phyloP scores from a whole-genome alignment of 495 filamentous ascomycete species.

The Entonaema liquescens region DNA sequence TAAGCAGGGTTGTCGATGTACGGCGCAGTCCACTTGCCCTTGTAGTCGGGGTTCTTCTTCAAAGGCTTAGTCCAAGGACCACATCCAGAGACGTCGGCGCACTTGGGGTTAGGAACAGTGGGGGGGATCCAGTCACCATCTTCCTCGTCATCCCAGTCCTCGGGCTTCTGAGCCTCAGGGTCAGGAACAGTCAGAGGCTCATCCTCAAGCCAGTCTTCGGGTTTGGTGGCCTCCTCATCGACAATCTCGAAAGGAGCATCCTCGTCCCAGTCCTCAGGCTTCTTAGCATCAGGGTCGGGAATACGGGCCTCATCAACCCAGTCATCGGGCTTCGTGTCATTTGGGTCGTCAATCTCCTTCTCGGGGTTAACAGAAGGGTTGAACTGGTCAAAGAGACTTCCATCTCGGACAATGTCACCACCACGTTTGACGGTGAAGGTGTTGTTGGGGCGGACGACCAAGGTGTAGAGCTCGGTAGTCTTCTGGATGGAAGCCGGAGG shows the following conservation, averaged over 20 bases:
- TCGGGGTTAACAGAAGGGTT: slow-evolving; percentile 89
- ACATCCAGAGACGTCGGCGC: slow-evolving; percentile 90
- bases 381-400: slow-evolving; percentile 95
- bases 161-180: slow-evolving; percentile 97
- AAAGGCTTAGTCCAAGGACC: slow-evolving; percentile 91
- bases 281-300: slow-evolving; percentile 89
- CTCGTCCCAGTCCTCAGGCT: slow-evolving; percentile 99
- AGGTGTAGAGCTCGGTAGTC: slow-evolving; percentile 91
- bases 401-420: slow-evolving; percentile 83
- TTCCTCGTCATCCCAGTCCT: slow-evolving; percentile 99
- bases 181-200: slow-evolving; percentile 88
- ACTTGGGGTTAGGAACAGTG: slow-evolving; percentile 95
- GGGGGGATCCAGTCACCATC: slow-evolving; percentile 98
- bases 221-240: slow-evolving; percentile 90
- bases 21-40: slow-evolving; percentile 97
- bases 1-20: slow-evolving; percentile 98
- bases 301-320: slow-evolving; percentile 96
- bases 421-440: slow-evolving; percentile 91
- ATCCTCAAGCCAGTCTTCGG: slow-evolving; percentile 95
- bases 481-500: slow-evolving; percentile 88
- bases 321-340: slow-evolving; percentile 92
- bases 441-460: slow-evolving; percentile 96
- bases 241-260: slow-evolving; percentile 95
- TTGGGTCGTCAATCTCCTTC: slow-evolving; percentile 95
- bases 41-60: slow-evolving; percentile 97